phyloP scores from a whole-genome alignment of 345 rosid species.

The Linum tenue region DNA sequence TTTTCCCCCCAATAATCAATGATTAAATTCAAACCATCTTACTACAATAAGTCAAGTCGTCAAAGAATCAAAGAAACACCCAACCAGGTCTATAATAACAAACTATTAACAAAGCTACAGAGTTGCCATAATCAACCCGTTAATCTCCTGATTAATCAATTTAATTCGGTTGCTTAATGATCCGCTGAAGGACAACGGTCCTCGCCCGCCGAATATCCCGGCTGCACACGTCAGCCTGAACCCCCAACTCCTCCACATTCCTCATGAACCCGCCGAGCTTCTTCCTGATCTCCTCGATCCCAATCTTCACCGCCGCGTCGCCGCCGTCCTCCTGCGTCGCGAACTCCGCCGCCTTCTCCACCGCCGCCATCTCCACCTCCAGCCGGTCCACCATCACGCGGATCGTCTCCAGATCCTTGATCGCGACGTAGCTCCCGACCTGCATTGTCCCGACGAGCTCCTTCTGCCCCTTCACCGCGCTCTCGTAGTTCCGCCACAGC shows the following conservation, averaged over 20 bases:
- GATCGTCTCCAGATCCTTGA: slow-evolving; percentile 72
- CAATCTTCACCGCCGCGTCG: slow-evolving; percentile 50
- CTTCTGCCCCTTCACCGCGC: slow-evolving; percentile 61
- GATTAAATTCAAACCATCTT: no score
- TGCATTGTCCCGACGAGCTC: slow-evolving; percentile 65
- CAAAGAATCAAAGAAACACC: no score
- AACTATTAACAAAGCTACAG: no score
- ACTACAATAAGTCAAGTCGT: no score
- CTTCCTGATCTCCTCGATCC: slow-evolving; percentile 59
- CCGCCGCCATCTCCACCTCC: slow-evolving; percentile 53
- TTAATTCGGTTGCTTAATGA: slow-evolving; percentile 49
- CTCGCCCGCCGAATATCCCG: slow-evolving; percentile 81
- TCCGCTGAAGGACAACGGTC: slow-evolving; percentile 89
- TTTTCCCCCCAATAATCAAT: no score
- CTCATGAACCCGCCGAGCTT: slow-evolving; percentile 62
- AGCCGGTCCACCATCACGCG: slow-evolving; percentile 49
- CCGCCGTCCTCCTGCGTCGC: slow-evolving; percentile 18
- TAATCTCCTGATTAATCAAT: not conserved
- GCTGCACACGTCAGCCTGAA: slow-evolving; percentile 69
- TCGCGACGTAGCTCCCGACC: slow-evolving; percentile 59
- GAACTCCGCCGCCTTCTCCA: slow-evolving; percentile 48
- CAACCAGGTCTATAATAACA: no score
- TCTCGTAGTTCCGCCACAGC: slow-evolving; percentile 71
- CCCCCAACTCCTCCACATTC: slow-evolving; percentile 71
- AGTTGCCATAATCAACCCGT: not conserved